phyloP scores from a whole-genome alignment of 129 eudicot species.

The Chrysanthemum makinoi region DNA sequence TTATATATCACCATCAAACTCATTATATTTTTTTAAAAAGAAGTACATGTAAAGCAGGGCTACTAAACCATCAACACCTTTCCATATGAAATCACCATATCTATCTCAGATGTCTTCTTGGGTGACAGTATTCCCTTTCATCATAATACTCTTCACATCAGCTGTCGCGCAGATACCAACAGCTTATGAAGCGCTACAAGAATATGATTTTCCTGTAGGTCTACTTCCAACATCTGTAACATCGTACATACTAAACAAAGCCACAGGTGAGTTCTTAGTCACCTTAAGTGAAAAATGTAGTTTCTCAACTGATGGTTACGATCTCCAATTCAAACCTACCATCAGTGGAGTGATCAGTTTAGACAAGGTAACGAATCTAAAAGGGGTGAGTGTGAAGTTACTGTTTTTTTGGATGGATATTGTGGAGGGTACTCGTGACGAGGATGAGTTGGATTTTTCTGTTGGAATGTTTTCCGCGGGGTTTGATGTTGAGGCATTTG shows the following conservation, averaged over 20 bases:
- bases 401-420: slow-evolving; percentile 7
- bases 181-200: neutral
- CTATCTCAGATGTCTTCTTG: too few relatives aligned
- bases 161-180: slow-evolving; percentile 11
- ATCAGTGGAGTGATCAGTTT: slow-evolving; percentile 17
- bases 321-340: neutral
- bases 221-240: slow-evolving; percentile 17
- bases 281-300: slow-evolving; percentile 1
- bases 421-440: slow-evolving; percentile 9
- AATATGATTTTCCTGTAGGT: slow-evolving; percentile 13
- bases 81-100: too few relatives aligned
- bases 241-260: slow-evolving; percentile 9
- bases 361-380: neutral
- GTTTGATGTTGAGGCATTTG: slow-evolving; percentile 6
- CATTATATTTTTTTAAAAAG: too few relatives aligned
- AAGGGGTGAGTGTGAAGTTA: slow-evolving; percentile 7
- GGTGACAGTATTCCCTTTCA: slow-evolving; percentile 5
- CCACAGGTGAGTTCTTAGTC: slow-evolving; percentile 15
- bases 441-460: slow-evolving; percentile 10
- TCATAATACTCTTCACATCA: slow-evolving; percentile 6
- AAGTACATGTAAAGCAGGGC: too few relatives aligned
- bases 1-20: too few relatives aligned
- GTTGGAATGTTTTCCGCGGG: slow-evolving; percentile 13
- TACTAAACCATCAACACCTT: too few relatives aligned
- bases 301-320: slow-evolving; percentile 11